phyloP scores from a whole-genome alignment of 108 stramenopile genomes.

The Stephanodiscus triporus region DNA sequence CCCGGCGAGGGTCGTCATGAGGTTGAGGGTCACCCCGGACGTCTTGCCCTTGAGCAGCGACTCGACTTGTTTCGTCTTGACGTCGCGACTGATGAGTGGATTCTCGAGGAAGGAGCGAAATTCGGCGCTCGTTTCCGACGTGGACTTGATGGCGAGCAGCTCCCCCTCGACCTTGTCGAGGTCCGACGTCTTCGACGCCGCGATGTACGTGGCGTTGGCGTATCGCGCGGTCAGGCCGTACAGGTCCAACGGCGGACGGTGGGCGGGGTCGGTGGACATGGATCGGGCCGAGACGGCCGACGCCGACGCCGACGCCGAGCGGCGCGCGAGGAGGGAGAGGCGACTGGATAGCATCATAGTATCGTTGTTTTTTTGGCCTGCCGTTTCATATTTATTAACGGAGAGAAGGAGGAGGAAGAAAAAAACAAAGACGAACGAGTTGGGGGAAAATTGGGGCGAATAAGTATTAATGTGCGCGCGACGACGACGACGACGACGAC shows the following conservation, averaged over 20 bases:
- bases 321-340: neutral
- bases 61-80: constrained; percentile 69
- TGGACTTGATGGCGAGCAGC: constrained; percentile 72
- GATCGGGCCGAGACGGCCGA: neutral
- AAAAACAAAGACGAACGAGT: too few species aligned
- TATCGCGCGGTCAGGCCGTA: constrained; percentile 95
- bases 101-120: constrained; percentile 86
- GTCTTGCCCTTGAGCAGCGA: constrained; percentile 70
- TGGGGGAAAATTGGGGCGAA: too few species aligned
- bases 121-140: constrained; percentile 56
- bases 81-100: constrained; percentile 86
- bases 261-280: constrained; percentile 48
- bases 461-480: too few species aligned
- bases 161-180: constrained; percentile 90
- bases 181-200: constrained; percentile 82
- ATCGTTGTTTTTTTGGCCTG: too few species aligned
- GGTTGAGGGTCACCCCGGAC: constrained; percentile 78
- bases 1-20: constrained; percentile 92
- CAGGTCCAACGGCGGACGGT: constrained; percentile 85
- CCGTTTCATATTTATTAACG: too few species aligned
- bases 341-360: neutral
- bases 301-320: neutral
- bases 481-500: too few species aligned
- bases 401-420: too few species aligned
- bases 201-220: constrained; percentile 95